Evolutionary conservation across 2,329 filamentous ascomycete species (phyloP).

Genomic region (Blastomyces emzantsi): DNA sequence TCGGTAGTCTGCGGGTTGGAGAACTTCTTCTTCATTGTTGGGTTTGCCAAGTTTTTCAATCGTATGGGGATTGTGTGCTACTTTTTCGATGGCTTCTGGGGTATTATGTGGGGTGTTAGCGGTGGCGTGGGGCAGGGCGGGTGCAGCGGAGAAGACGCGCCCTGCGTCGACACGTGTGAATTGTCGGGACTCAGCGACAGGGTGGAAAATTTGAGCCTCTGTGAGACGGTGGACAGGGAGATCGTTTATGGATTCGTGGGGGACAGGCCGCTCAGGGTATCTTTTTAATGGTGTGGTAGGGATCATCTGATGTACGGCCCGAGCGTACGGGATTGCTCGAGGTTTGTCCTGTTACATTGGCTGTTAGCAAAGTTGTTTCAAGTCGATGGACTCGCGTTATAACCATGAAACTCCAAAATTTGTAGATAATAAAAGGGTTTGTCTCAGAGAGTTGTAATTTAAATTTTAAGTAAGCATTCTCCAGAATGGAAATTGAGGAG

Average conservation of each 20-base stretch:
- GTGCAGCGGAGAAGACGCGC: slow-evolving; percentile 47
- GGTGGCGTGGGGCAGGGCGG: slow-evolving; percentile 24
- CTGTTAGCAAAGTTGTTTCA: slow-evolving; percentile 17
- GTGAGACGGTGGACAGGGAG: slow-evolving; percentile 50
- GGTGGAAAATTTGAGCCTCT: slow-evolving; percentile 51
- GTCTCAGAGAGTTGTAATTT: slow-evolving; percentile 64
- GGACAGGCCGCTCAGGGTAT: slow-evolving; percentile 29
- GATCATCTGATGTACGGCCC: slow-evolving; percentile 70
- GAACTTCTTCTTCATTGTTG: slow-evolving; percentile 38
- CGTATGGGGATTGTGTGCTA: slow-evolving; percentile 23
- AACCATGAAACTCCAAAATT: slow-evolving; percentile 7
- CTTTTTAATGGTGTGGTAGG: slow-evolving; percentile 51
- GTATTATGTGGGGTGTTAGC: slow-evolving; percentile 26
- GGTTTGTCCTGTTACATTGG: slow-evolving; percentile 55
- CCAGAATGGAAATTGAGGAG: slow-evolving; percentile 40
- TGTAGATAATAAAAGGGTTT: slow-evolving; percentile 14
- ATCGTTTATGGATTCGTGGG: slow-evolving; percentile 57
- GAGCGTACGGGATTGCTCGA: slow-evolving; percentile 66
- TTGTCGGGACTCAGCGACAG: slow-evolving; percentile 53
- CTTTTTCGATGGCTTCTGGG: slow-evolving; percentile 24
- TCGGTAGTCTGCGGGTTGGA: slow-evolving; percentile 54
- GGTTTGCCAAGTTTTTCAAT: slow-evolving; percentile 39
- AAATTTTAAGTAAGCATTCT: slow-evolving; percentile 55
- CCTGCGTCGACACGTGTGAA: slow-evolving; percentile 59
- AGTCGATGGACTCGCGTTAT: not conserved